Evolutionary conservation across 192 early-diverging fungal genomes (phyloP).

Genomic region (Bifiguratus adelaidae): DNA sequence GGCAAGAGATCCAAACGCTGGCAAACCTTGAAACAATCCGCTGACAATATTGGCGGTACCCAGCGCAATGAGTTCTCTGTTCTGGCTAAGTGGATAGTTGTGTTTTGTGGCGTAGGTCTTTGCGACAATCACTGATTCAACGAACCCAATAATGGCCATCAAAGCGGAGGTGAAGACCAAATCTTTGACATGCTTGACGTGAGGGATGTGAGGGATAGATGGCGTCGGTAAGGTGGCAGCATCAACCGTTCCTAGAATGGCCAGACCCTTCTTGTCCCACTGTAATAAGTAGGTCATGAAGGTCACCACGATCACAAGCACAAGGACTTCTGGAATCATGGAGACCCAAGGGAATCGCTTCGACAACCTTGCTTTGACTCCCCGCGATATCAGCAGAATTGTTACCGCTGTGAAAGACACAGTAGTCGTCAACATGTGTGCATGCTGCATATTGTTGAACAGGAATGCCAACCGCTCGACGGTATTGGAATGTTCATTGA

Average conservation of each 20-base stretch:
- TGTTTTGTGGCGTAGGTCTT: conserved; percentile 85
- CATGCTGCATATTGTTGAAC: conserved; percentile 37
- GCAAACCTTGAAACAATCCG: conserved; percentile 55
- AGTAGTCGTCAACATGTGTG: conserved; percentile 50
- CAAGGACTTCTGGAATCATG: conserved; percentile 78
- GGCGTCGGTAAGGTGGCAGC: conserved; percentile 40
- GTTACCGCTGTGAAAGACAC: conserved; percentile 58
- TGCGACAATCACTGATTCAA: conserved; percentile 89
- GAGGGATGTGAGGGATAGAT: conserved; percentile 43
- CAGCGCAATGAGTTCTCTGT: conserved; percentile 90
- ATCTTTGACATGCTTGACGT: conserved; percentile 39
- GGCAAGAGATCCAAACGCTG: conserved; percentile 84
- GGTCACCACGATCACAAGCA: conserved; percentile 68
- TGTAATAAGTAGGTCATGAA: conserved; percentile 38
- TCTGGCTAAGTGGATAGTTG: conserved; percentile 84
- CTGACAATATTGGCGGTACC: conserved; percentile 78
- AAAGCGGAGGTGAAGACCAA: conserved; percentile 74
- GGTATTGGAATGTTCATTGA: conserved; percentile 55
- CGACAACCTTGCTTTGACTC: conserved; percentile 31
- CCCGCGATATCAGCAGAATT: conserved; percentile 46
- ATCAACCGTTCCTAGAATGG: conserved; percentile 64
- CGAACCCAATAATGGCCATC: conserved; percentile 91
- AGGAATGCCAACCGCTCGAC: conserved; percentile 63
- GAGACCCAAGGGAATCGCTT: conserved; percentile 44
- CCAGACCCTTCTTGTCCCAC: conserved; percentile 59